Base-by-base conservation (phyloP, 331 rosid genomes). In the Acacia concinna region DNA sequence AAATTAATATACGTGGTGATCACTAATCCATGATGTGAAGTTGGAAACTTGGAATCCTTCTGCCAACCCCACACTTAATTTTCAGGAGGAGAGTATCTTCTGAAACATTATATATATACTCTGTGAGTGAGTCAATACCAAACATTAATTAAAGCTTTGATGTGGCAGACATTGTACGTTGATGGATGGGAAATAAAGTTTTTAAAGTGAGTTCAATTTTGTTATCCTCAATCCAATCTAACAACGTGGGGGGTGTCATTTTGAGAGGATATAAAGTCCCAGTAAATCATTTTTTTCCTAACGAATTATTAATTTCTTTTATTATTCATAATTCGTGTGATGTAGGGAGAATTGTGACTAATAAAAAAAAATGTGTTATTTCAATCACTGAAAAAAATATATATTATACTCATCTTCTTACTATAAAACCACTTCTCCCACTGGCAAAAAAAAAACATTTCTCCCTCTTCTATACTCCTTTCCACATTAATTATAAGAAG, bases 141-240 rank as follows among this genome's bases (percentile, higher is more conserved):
- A 20, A 54, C 62, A 54, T 8, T 8, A 54, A 54, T 9, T 3
- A 64, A 65, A 35, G 71, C 46, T 20, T 38, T 35, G 71, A 65
- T 65, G 6, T 35, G 25, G 69, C 43, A 64, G 43, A 32, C 43
- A 64, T 64, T 20, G 34, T 31, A 32, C 27, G 44, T 32, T 34
- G 44, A 64, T 64, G 70, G 44, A 64, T 34, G 70, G 27, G 44
- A 34, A 65, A 65, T 17, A 20, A 65, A 65, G 46, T 65, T 65
- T 35, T 4, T 8, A 18, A 35, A 35, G 71, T 32, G 69, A 32
- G 10, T 17, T 1, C 27, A 62, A 32, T 64, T 31, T 63, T 18
- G 1, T 25, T 25, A 18, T 57, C 31, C 17, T 57, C 32, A 23
- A 9, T 3, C 34, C 65, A 57, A 27, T 23, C 54, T 47, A 47